phyloP scores from a whole-genome alignment of 148 eudicot genomes.

The Tetragonia tetragonoides region DNA sequence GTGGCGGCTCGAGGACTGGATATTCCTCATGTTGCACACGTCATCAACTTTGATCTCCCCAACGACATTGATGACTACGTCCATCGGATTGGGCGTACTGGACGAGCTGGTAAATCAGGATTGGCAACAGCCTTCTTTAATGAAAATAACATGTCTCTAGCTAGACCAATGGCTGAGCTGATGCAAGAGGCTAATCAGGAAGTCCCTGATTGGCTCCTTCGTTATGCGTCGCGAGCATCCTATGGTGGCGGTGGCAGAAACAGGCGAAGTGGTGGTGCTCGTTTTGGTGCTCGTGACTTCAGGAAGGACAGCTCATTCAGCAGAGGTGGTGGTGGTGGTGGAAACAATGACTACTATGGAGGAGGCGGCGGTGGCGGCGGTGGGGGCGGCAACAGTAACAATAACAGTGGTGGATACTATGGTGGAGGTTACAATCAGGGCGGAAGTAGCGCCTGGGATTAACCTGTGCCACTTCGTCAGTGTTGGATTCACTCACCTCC shows the following conservation, averaged over 20 bases:
- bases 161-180: conserved; percentile 59
- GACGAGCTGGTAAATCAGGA: conserved; percentile 88
- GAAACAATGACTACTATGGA: conserved; percentile 37
- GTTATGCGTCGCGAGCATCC: conserved; percentile 50
- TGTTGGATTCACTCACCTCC: conserved; percentile 29
- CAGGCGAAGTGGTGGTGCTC: conserved; percentile 50
- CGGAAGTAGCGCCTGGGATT: conserved; percentile 79
- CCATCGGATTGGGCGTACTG: conserved; percentile 88
- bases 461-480: conserved; percentile 11
- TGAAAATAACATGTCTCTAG: conserved; percentile 59
- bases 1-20: conserved; percentile 94
- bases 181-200: conserved; percentile 89
- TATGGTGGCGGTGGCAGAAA: conserved; percentile 58
- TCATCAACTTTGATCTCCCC: conserved; percentile 83
- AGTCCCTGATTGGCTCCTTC: conserved; percentile 70
- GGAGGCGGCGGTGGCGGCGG: conserved; percentile 42
- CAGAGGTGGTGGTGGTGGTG: conserved; percentile 36
- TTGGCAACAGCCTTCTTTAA: conserved; percentile 88
- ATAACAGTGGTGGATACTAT: conserved; percentile 34
- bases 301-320: conserved; percentile 49
- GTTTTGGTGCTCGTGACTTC: conserved; percentile 69
- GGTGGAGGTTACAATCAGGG: conserved; percentile 41
- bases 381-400: conserved; percentile 24
- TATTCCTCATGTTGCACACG: conserved; percentile 85
- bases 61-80: conserved; percentile 86